Evolutionary conservation across 148 eudicot species (phyloP), one percentile per base, ranked within the genome.

Genomic region (Amaranthus hypochondriacus): DNA sequence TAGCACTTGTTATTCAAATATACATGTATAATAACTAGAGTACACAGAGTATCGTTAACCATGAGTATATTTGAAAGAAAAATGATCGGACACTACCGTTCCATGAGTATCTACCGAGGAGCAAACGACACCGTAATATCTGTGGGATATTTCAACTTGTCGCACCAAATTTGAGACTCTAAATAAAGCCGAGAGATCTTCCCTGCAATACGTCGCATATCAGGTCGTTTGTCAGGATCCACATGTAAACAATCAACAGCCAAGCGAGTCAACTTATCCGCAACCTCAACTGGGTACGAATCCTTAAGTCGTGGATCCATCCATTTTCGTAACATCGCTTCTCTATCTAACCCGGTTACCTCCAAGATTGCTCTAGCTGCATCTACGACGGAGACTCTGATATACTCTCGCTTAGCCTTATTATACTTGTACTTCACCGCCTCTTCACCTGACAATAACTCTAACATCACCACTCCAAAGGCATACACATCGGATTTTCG

Each of bases 271-370:
- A 92, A 9, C 78, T 77, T 92, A 82, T 84, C 84, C 21, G 75
- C 97, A 75, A 87, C 92, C 63, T 76, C 92, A 77, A 92, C 89
- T 46, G 97, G 97, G 28, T 86, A 92, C 42, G 97, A 92, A 53
- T 92, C 96, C 80, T 56, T 90, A 73, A 92, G 60, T 81, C 97
- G 72, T 81, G 65, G 70, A 70, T 92, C 97, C 70, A 90, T 77
- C 95, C 95, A 92, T 77, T 74, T 74, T 83, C 97, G 79, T 76
- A 92, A 57, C 80, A 81, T 75, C 72, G 79, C 81, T 11, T 76
- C 88, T 72, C 75, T 72, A 15, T 55, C 80, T 8, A 39, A 85
- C 2, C 63, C 81, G 0, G 73, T 81, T 5, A 77, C 78, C 4
- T 71, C 83, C 70, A 79, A 74, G 75, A 78, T 88, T 57, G 74